Conservation (phyloP, 306 rosid species). For the Lotus japonicus region DNA sequence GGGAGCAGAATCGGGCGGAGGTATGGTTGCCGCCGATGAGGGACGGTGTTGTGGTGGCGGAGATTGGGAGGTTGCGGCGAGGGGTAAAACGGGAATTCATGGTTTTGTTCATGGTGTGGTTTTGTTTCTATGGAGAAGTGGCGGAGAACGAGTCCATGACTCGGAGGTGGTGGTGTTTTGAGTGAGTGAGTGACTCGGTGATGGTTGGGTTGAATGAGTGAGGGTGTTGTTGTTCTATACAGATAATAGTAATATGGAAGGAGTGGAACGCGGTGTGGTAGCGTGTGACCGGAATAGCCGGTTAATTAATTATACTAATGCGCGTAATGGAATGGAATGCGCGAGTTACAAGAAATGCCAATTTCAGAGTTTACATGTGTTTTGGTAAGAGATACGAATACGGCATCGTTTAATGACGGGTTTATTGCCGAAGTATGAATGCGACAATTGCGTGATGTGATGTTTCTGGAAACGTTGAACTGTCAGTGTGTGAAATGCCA, state of each 20-base stretch:
- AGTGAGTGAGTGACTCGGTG: neutral
- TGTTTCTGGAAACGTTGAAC: too few relatives aligned
- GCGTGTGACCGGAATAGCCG: conserved; percentile 23
- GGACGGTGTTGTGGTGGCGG: conserved; percentile 14
- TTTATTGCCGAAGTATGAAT: neutral
- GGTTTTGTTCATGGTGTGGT: neutral
- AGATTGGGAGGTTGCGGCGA: conserved; percentile 21
- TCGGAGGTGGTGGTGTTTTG: neutral
- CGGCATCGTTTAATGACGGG: neutral
- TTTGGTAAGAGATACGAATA: neutral
- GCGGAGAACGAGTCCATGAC: conserved; percentile 16
- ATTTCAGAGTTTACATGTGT: neutral
- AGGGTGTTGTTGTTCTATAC: too few relatives aligned
- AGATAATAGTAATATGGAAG: too few relatives aligned
- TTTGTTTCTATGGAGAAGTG: conserved; percentile 17
- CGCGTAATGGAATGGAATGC: neutral
- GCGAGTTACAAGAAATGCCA: conserved; percentile 3
- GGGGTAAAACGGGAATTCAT: conserved; percentile 53
- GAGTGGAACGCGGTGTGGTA: too few relatives aligned
- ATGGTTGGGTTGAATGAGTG: too few relatives aligned
- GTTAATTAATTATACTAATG: conserved; percentile 19
- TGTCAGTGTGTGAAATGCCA: too few relatives aligned
- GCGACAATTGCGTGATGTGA: too few relatives aligned
- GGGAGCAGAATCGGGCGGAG: conserved; percentile 82
- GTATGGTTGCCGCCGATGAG: conserved; percentile 87